Conservation (phyloP, 2,329 filamentous ascomycete genomes). For the Penicillium sp. region DNA sequence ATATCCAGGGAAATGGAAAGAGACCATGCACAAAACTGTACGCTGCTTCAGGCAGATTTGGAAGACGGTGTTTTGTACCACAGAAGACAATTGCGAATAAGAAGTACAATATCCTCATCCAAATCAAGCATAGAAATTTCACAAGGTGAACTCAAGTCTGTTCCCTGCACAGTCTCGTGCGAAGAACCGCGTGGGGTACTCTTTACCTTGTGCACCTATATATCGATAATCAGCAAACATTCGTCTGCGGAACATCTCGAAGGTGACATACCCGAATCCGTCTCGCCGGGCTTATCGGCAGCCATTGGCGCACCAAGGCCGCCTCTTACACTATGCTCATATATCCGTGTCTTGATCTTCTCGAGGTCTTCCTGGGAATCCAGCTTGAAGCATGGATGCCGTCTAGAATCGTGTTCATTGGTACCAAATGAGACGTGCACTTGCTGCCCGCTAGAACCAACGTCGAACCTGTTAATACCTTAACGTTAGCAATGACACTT, state of each 20-base stretch:
- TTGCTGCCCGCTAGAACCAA: constrained; percentile 52
- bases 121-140: neutral
- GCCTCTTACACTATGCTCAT: constrained; percentile 50
- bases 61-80: too few species aligned
- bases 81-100: neutral
- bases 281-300: constrained; percentile 54
- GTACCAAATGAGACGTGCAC: constrained; percentile 52
- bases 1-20: too few species aligned
- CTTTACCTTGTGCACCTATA: constrained; percentile 52
- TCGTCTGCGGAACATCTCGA: neutral
- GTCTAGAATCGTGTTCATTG: constrained; percentile 42
- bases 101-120: neutral
- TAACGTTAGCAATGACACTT: neutral
- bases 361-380: constrained; percentile 48
- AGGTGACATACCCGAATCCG: constrained; percentile 38
- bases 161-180: constrained; percentile 57
- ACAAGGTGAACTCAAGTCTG: constrained; percentile 52
- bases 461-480: constrained; percentile 54
- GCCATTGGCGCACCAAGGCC: constrained; percentile 51
- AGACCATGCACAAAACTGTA: too few species aligned
- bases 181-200: constrained; percentile 62
- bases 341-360: constrained; percentile 49
- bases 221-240: constrained; percentile 16
- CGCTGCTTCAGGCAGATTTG: too few species aligned
- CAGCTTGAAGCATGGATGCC: constrained; percentile 60